Evolutionary conservation across 2,329 filamentous ascomycete genomes (phyloP).

Genomic region (Phoma herbarum): DNA sequence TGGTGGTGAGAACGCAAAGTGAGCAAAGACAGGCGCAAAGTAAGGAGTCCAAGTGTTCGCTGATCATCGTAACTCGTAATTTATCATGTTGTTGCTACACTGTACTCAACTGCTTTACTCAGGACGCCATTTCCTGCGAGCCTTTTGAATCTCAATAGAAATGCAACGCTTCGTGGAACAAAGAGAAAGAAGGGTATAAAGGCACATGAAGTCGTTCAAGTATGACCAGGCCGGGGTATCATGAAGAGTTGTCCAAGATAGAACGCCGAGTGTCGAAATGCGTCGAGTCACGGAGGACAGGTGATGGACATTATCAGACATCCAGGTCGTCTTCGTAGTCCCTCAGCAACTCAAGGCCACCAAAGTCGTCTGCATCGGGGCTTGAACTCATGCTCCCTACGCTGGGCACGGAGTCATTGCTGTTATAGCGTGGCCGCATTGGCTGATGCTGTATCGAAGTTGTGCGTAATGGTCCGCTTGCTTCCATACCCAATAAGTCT

Average conservation of each 20-base stretch:
- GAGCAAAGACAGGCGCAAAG: background rate
- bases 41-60: background rate
- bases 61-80: background rate
- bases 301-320: background rate
- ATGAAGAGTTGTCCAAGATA: conserved; percentile 12
- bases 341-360: conserved; percentile 46
- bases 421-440: conserved; percentile 23
- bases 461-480: conserved; percentile 11
- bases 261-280: conserved; percentile 2
- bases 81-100: background rate
- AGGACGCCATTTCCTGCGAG: background rate
- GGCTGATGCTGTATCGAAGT: conserved; percentile 12
- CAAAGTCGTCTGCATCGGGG: conserved; percentile 32
- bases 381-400: conserved; percentile 21
- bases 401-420: conserved; percentile 25
- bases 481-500: conserved; percentile 43
- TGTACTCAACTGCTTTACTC: background rate
- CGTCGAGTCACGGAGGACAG: background rate
- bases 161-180: background rate
- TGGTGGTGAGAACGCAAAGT: background rate
- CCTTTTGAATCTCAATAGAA: background rate
- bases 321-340: conserved; percentile 37
- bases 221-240: conserved; percentile 15
- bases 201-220: background rate
- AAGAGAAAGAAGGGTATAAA: background rate